These are phyloP conservation scores for Aphanocladium album DNA, from an alignment of 2,329 filamentous ascomycete genomes.

Conservation along the genomic window DNA sequence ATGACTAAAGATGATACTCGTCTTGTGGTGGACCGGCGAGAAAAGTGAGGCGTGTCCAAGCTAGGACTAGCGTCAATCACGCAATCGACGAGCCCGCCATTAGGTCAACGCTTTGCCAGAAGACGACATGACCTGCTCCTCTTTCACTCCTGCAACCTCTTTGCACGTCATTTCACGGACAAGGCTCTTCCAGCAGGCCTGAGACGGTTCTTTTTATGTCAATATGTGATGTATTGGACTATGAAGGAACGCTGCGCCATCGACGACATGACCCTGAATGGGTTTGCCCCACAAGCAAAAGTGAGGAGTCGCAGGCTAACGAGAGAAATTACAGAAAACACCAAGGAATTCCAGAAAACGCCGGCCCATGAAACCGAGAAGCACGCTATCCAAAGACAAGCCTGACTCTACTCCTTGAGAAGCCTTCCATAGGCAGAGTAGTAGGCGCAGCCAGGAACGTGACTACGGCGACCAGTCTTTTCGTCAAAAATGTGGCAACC, in stretches of 20 bases:
- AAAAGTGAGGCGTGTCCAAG: not conserved
- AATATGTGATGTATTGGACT: constrained; percentile 15
- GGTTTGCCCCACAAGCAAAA: constrained; percentile 7
- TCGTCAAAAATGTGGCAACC: constrained; percentile 81
- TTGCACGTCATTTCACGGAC: constrained; percentile 13
- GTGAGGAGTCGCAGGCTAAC: constrained; percentile 6
- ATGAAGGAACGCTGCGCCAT: constrained; percentile 7
- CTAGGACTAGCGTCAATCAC: constrained; percentile 27
- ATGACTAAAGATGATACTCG: not conserved
- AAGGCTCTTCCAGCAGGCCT: constrained; percentile 6
- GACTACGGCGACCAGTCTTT: constrained; percentile 66
- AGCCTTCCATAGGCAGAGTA: constrained; percentile 59
- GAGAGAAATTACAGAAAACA: constrained; percentile 11
- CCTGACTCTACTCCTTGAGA: constrained; percentile 31
- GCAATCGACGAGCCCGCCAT: constrained; percentile 26
- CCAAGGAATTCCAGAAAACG: constrained; percentile 12
- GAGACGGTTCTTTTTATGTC: constrained; percentile 19
- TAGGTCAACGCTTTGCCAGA: constrained; percentile 15
- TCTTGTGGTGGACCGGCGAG: not conserved
- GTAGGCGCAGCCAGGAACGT: constrained; percentile 66
- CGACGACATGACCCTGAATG: constrained; percentile 2
- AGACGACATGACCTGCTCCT: constrained; percentile 17
- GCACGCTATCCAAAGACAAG: constrained; percentile 7
- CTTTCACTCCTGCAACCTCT: constrained; percentile 18
- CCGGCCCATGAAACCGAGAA: constrained; percentile 8